Conservation (phyloP, 2,329 filamentous ascomycete species). For the Nemania sp. region DNA sequence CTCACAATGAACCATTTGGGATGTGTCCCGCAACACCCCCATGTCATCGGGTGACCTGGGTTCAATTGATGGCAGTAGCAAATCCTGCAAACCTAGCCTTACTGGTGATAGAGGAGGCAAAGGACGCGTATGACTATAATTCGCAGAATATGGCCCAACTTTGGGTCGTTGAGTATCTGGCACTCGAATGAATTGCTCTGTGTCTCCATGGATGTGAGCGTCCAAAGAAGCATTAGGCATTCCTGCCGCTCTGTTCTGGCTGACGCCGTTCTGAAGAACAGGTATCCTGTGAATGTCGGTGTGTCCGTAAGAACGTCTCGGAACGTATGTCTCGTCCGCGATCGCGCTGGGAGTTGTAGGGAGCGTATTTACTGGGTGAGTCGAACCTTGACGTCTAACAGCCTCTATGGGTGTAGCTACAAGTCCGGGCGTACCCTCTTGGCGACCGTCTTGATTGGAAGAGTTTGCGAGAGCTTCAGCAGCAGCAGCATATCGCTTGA, state of each 20-base stretch:
- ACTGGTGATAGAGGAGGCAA: conserved; percentile 34
- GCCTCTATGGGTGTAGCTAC: conserved; percentile 29
- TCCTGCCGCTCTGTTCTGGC: not conserved
- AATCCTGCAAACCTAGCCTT: conserved; percentile 39
- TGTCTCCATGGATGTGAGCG: conserved; percentile 16
- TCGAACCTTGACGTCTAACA: conserved; percentile 29
- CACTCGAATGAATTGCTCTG: conserved; percentile 32
- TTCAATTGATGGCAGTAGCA: conserved; percentile 42
- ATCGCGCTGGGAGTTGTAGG: conserved; percentile 12
- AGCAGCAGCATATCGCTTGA: conserved; percentile 43
- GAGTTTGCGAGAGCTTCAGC: conserved; percentile 39
- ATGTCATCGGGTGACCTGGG: conserved; percentile 35
- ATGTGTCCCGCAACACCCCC: conserved; percentile 19
- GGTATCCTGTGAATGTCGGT: conserved; percentile 11
- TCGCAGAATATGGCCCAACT: conserved; percentile 38
- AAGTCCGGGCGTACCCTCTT: conserved; percentile 25
- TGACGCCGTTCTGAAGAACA: not conserved
- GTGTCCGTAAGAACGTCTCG: conserved; percentile 11
- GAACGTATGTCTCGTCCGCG: conserved; percentile 8
- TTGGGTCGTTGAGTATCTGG: conserved; percentile 38
- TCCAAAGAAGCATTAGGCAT: conserved; percentile 21
- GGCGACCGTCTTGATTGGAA: conserved; percentile 22
- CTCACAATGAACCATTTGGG: conserved; percentile 28
- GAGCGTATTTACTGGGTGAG: conserved; percentile 21
- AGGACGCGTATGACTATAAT: conserved; percentile 21